These are phyloP conservation scores for Aciculoconidium aculeatum DNA, from an alignment of 805 yeast species.

Conservation along the genomic window DNA sequence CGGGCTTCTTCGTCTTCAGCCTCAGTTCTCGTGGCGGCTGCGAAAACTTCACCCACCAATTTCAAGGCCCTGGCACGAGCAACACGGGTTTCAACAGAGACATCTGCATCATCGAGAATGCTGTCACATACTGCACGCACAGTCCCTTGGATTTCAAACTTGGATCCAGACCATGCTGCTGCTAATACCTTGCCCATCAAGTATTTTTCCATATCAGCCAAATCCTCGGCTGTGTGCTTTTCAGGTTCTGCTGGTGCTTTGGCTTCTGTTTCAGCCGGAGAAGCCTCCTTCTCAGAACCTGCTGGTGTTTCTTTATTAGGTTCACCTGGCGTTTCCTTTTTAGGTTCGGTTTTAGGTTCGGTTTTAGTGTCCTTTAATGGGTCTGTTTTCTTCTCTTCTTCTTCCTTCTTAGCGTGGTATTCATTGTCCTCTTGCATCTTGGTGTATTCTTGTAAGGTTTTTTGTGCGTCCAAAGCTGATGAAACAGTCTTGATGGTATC, in stretches of 20 bases:
- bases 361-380: conserved; percentile 6
- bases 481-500: conserved; percentile 68
- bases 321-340: conserved; percentile 12
- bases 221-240: conserved; percentile 48
- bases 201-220: conserved; percentile 67
- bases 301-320: conserved; percentile 4
- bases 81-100: conserved; percentile 39
- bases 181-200: conserved; percentile 74
- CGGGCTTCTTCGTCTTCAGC: conserved; percentile 73
- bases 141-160: conserved; percentile 70
- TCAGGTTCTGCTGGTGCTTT: conserved; percentile 20
- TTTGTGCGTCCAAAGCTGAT: conserved; percentile 73
- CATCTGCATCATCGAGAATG: conserved; percentile 53
- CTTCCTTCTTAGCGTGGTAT: conserved; percentile 35
- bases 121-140: conserved; percentile 66
- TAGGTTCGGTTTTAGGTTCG: conserved; percentile 8
- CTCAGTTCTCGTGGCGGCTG: conserved; percentile 52
- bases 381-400: conserved; percentile 14
- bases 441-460: conserved; percentile 67
- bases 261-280: conserved; percentile 3
- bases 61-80: conserved; percentile 61
- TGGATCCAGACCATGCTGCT: conserved; percentile 83
- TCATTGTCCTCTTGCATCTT: conserved; percentile 57
- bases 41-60: conserved; percentile 59
- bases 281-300: conserved; percentile 4